Percentiles rank a stretch among this genome's conserved stretches.
Evolutionary conservation across 441 rosid species (phyloP).

Genomic region (Euphorbia celastroides): DNA sequence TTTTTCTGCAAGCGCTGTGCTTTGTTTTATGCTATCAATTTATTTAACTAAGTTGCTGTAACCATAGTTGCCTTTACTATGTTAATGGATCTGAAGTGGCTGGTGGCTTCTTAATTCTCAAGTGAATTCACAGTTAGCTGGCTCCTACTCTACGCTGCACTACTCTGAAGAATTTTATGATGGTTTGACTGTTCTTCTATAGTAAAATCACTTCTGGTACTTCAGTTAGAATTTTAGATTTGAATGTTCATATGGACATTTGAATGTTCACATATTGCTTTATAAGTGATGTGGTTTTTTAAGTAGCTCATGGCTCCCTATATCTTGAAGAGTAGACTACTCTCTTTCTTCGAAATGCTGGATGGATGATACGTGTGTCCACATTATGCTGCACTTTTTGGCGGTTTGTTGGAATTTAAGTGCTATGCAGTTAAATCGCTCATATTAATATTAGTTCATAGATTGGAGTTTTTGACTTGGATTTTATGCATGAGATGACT

Average conservation of each 20-base stretch:
- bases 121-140: not conserved
- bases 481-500: not conserved
- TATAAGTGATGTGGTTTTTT: not conserved
- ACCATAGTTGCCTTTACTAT: not conserved
- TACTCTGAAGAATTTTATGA: not conserved
- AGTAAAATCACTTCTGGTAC: not conserved
- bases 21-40: not conserved
- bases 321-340: not conserved
- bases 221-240: not conserved
- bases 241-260: not conserved
- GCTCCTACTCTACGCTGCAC: not conserved
- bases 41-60: not conserved
- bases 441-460: not conserved
- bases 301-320: not conserved
- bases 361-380: not conserved
- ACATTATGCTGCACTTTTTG: not conserved
- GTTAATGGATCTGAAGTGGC: too few species aligned
- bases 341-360: not conserved
- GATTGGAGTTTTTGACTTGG: not conserved
- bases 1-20: not conserved
- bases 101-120: too few species aligned
- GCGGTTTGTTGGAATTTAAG: not conserved
- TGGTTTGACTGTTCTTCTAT: not conserved
- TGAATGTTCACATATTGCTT: not conserved
- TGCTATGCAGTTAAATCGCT: not conserved